Base-by-base conservation (phyloP, 306 rosid species). In the Quercus ilex region DNA sequence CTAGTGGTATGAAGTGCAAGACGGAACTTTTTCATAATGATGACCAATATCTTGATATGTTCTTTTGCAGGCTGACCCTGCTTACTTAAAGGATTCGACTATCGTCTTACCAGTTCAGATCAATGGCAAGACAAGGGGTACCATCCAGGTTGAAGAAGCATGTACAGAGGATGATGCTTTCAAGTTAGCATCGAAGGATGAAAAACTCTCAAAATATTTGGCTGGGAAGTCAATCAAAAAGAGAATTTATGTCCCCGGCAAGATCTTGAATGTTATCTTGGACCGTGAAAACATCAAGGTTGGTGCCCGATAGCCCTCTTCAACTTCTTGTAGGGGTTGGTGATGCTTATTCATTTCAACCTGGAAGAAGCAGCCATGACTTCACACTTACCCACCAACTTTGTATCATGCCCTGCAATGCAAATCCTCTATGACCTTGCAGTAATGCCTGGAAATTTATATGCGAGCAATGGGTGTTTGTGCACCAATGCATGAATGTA, bases 61-160 rank as follows among this genome's bases (percentile, higher is more conserved):
- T 78, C 57, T 52, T 46, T 72, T 90, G 77, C 92, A 89, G 99
- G 97, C 87, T 23, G 78, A 90, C 79, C 93, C 96, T 26, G 85
- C 78, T 53, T 95, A 88, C 87, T 76, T 93, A 87, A 93, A 89
- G 86, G 92, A 91, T 79, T 86, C 96, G 49, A 84, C 88, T 2
- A 71, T 91, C 30, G 84, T 93, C 70, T 89, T 91, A 69, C 99
- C 98, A 6, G 97, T 95, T 80, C 99, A 95, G 85, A 91, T 95
- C 80, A 95, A 95, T 49, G 99, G 99, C 78, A 95, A 91, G 89
- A 95, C 92, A 18, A 89, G 99, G 88, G 99, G 99, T 78, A 95
- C 94, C 81, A 87, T 95, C 78, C 83, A 84, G 83, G 89, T 93
- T 31, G 98, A 95, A 84, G 90, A 93, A 86, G 90, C 88, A 59